phyloP scores from a whole-genome alignment of 2,329 filamentous ascomycete genomes.

The Fusarium robinianum region DNA sequence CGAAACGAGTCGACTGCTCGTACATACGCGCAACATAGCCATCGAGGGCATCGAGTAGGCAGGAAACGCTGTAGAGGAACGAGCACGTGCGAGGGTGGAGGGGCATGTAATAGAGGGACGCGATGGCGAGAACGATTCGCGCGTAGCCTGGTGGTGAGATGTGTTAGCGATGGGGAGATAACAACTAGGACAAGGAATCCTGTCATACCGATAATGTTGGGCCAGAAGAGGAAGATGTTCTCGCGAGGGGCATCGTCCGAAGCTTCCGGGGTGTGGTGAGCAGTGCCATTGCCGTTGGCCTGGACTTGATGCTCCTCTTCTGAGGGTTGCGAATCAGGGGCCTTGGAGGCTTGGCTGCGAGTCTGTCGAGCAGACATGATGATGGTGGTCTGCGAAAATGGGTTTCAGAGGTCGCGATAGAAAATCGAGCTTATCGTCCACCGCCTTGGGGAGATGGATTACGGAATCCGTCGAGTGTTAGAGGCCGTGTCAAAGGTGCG shows the following conservation, averaged over 20 bases:
- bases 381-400: slow-evolving; percentile 11
- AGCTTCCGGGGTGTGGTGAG: slow-evolving; percentile 41
- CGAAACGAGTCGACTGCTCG: slow-evolving; percentile 92
- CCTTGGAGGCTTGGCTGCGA: slow-evolving; percentile 45
- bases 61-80: slow-evolving; percentile 88
- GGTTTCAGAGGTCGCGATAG: slow-evolving; percentile 21
- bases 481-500: too few relatives aligned
- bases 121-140: slow-evolving; percentile 79
- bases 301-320: slow-evolving; percentile 37
- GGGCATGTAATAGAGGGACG: slow-evolving; percentile 98
- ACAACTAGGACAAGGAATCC: background rate
- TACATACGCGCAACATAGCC: slow-evolving; percentile 81
- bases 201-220: slow-evolving; percentile 76
- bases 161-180: slow-evolving; percentile 19
- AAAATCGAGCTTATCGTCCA: slow-evolving; percentile 33
- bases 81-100: slow-evolving; percentile 96
- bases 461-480: too few relatives aligned
- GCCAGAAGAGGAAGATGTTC: slow-evolving; percentile 82
- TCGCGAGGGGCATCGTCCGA: slow-evolving; percentile 54
- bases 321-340: slow-evolving; percentile 35
- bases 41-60: slow-evolving; percentile 92
- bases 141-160: slow-evolving; percentile 64
- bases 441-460: slow-evolving; percentile 29
- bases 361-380: slow-evolving; percentile 48
- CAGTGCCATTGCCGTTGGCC: slow-evolving; percentile 54